Conservation (phyloP, 306 rosid species). For the Medicago truncatula region DNA sequence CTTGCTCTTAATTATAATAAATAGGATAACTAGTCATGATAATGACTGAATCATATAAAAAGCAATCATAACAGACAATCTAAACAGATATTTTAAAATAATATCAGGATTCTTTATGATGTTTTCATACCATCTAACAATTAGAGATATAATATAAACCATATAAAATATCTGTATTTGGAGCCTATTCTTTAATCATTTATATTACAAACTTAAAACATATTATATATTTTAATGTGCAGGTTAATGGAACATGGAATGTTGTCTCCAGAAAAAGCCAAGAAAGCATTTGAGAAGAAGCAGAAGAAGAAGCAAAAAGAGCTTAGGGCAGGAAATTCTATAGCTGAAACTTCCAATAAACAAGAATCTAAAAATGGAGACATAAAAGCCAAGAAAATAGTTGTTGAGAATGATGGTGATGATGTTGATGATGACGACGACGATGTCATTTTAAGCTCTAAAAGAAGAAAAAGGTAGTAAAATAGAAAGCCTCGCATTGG, state of each 20-base stretch:
- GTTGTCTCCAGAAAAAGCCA: constrained; percentile 78
- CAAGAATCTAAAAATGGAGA: constrained; percentile 62
- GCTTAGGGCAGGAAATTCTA: constrained; percentile 77
- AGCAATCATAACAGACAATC: background rate
- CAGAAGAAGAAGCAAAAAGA: constrained; percentile 88
- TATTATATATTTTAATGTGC: constrained; percentile 32
- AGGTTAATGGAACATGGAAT: constrained; percentile 99
- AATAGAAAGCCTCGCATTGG: constrained; percentile 30
- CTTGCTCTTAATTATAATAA: no score
- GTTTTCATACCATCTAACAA: background rate
- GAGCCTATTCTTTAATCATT: no score
- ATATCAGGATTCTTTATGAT: background rate
- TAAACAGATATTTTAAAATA: background rate
- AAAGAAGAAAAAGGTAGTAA: constrained; percentile 69
- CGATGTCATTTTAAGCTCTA: constrained; percentile 62
- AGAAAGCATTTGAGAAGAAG: constrained; percentile 82
- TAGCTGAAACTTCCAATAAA: constrained; percentile 67
- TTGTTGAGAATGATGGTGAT: constrained; percentile 54
- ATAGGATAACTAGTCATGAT: background rate
- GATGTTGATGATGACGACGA: constrained; percentile 53
- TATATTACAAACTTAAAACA: background rate
- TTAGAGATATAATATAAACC: background rate
- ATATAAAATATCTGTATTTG: background rate
- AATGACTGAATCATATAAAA: background rate
- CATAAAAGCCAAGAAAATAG: constrained; percentile 69